phyloP scores from a whole-genome alignment of 176 grass and related monocot species.

The Miscanthus lutarioriparius region DNA sequence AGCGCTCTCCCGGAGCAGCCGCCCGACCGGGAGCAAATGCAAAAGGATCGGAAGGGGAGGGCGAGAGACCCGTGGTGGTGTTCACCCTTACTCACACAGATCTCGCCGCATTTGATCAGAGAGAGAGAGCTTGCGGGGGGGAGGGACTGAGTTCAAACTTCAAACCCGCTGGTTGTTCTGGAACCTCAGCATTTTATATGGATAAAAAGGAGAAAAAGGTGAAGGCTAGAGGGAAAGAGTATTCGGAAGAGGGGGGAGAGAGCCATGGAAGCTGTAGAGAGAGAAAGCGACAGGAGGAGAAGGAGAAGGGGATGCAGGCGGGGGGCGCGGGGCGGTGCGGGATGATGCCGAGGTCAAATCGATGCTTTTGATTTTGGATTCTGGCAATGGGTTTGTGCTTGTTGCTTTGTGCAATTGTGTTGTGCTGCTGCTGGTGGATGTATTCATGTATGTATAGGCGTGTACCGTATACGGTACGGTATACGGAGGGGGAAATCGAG shows the following conservation, averaged over 20 bases:
- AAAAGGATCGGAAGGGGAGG: neutral
- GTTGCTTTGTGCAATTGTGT: no score
- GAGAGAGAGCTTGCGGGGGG: neutral
- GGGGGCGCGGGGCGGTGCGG: neutral
- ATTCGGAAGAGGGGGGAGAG: neutral
- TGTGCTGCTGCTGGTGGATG: neutral
- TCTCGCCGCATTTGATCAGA: constrained; percentile 21
- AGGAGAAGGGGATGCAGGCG: no score
- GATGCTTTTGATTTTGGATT: neutral
- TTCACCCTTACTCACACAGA: constrained; percentile 23
- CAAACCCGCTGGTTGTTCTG: neutral
- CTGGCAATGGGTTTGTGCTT: neutral
- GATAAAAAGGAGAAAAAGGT: neutral
- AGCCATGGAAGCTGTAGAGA: constrained; percentile 7
- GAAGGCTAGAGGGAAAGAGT: neutral
- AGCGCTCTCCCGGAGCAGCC: neutral
- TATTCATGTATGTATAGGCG: neutral
- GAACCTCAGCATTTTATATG: constrained; percentile 3
- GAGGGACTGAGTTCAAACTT: constrained; percentile 34
- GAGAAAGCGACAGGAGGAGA: no score
- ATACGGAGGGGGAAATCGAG: no score
- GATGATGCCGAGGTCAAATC: constrained; percentile 12
- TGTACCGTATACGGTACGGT: neutral
- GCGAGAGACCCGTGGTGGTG: neutral
- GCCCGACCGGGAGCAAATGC: neutral